Conservation (phyloP, 495 filamentous ascomycete genomes). For the Annulohypoxylon moriforme region DNA sequence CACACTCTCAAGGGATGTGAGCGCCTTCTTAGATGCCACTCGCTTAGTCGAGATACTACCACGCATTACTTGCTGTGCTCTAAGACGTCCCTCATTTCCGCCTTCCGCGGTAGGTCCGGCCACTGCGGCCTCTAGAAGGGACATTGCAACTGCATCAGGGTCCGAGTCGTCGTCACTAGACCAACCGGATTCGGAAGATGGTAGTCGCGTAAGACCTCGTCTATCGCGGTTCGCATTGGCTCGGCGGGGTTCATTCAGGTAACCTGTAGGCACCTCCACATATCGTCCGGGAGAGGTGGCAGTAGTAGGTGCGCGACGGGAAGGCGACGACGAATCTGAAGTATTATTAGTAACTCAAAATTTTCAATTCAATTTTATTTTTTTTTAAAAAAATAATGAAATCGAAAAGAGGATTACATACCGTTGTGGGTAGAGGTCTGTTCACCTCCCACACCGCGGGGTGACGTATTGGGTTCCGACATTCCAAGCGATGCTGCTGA, state of each 20-base stretch:
- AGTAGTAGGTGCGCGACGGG: slow-evolving; percentile 9
- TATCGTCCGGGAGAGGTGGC: neutral
- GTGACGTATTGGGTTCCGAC: slow-evolving; percentile 10
- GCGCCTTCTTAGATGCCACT: slow-evolving; percentile 59
- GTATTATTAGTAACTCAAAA: slow-evolving; percentile 8
- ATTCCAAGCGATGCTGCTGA: slow-evolving; percentile 10
- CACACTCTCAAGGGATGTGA: slow-evolving; percentile 59
- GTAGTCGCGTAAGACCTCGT: slow-evolving; percentile 17
- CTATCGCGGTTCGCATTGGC: slow-evolving; percentile 14
- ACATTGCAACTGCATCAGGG: slow-evolving; percentile 29
- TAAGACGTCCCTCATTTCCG: slow-evolving; percentile 47
- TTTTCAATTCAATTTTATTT: no score
- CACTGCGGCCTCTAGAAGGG: slow-evolving; percentile 29
- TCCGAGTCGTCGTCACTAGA: slow-evolving; percentile 41
- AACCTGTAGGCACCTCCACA: neutral
- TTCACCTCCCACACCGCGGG: slow-evolving; percentile 1
- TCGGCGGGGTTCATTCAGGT: slow-evolving; percentile 18
- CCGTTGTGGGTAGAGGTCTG: slow-evolving; percentile 15
- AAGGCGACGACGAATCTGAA: slow-evolving; percentile 29
- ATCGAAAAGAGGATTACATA: slow-evolving; percentile 13
- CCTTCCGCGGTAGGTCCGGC: slow-evolving; percentile 14
- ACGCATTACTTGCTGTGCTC: slow-evolving; percentile 52
- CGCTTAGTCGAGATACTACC: slow-evolving; percentile 55
- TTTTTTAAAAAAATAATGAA: neutral
- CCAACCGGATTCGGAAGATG: slow-evolving; percentile 25